Conservation (phyloP, 495 filamentous ascomycete genomes). For the Penicillium herquei region DNA sequence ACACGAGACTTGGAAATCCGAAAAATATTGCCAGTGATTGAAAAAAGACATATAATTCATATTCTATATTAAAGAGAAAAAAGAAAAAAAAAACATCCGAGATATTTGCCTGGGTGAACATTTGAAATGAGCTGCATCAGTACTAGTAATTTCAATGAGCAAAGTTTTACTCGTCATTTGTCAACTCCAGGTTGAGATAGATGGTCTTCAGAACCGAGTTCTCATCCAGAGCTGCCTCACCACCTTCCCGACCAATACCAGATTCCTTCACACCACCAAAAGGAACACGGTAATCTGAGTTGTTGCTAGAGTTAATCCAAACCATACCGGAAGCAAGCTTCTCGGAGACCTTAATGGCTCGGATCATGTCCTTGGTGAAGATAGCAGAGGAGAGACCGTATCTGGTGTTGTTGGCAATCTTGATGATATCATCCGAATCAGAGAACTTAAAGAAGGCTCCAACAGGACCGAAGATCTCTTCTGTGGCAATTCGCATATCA, state of each 20-base stretch:
- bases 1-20: too few relatives aligned
- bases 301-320: constrained; percentile 85
- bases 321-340: constrained; percentile 55
- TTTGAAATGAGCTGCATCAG: too few relatives aligned
- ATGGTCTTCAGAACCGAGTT: constrained; percentile 72
- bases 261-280: constrained; percentile 91
- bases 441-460: constrained; percentile 81
- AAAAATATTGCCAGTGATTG: too few relatives aligned
- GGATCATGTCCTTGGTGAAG: constrained; percentile 82
- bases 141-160: too few relatives aligned
- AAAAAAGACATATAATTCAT: too few relatives aligned
- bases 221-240: constrained; percentile 66
- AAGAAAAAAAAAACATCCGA: too few relatives aligned
- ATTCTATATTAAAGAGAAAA: too few relatives aligned
- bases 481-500: constrained; percentile 88
- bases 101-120: too few relatives aligned
- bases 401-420: constrained; percentile 66
- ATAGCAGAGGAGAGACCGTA: constrained; percentile 78
- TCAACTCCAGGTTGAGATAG: not conserved
- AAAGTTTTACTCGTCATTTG: too few relatives aligned
- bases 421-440: constrained; percentile 70
- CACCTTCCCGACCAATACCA: constrained; percentile 79
- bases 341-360: constrained; percentile 71
- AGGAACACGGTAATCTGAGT: constrained; percentile 58
- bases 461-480: constrained; percentile 91